Percentiles rank a stretch among this genome's conserved stretches.
Evolutionary conservation across 2,329 filamentous ascomycete species (phyloP).

Genomic region (Raffaelea arxii): DNA sequence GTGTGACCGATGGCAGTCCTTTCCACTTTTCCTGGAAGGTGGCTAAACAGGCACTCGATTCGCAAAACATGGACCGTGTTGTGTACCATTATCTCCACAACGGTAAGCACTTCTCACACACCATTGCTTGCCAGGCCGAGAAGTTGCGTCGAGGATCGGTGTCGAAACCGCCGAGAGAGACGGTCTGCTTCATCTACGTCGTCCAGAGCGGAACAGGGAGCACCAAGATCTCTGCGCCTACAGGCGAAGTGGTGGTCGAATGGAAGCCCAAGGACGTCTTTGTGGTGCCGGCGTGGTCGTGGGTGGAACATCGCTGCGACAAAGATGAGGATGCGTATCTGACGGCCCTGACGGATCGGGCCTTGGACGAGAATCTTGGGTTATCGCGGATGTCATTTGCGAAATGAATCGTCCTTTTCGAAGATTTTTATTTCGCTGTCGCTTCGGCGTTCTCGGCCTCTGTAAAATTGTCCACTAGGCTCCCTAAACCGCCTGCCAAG

Average conservation of each 20-base stretch:
- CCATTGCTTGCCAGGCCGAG: conserved; percentile 38
- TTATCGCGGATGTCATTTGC: not conserved
- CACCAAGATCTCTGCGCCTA: conserved; percentile 25
- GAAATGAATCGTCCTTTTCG: no score
- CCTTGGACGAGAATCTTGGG: not conserved
- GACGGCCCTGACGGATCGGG: conserved; percentile 1
- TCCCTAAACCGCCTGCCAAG: no score
- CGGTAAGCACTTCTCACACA: conserved; percentile 26
- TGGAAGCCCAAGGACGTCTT: conserved; percentile 44
- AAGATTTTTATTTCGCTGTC: no score
- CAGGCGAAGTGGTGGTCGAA: conserved; percentile 18
- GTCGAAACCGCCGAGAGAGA: conserved; percentile 28
- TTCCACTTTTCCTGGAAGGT: conserved; percentile 1
- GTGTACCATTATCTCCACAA: not conserved
- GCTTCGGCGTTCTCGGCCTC: no score
- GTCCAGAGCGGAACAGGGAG: conserved; percentile 36
- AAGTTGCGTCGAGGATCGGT: conserved; percentile 26
- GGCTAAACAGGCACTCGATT: conserved; percentile 1
- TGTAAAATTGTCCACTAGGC: no score
- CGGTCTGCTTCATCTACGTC: conserved; percentile 42
- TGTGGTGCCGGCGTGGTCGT: conserved; percentile 38
- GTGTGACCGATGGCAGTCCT: conserved; percentile 2
- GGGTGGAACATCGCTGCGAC: conserved; percentile 1
- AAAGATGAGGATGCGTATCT: not conserved
- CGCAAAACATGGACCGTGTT: not conserved